Base-by-base conservation (phyloP, 139 green algal genomes). In the Gonium pectorale region DNA sequence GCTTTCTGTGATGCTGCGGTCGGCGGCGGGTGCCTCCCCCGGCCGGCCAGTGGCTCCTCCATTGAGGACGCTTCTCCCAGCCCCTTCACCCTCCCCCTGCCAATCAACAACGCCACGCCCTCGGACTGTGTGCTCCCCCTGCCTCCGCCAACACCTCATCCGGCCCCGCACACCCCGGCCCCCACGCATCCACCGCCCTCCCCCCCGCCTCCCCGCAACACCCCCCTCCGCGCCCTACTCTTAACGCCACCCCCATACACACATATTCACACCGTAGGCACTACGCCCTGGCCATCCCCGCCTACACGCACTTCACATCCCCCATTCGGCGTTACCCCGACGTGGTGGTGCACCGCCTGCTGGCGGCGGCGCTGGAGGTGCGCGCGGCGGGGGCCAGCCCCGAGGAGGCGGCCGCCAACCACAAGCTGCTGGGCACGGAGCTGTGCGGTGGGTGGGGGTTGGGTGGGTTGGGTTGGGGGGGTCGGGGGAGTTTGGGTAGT, bases 291-390 rank as follows among this genome's bases (percentile, higher is more conserved):
- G 95, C 96, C 0, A 80, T 98, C 4, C 59, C 84, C 1, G 85
- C 84, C 51, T 99, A 99, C 93, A 98, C 96, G 49, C 96, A 99
- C 92, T 98, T 98, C 90, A 98, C 96, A 1, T 98, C 94, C 0
- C 96, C 96, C 79, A 98, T 98, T 88, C 90, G 79, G 8, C 79
- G 96, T 27, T 98, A 99, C 83, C 94, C 96, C 13, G 96, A 99
- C 77, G 87, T 98, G 5, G 63, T 98, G 5, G 96, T 98, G 69
- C 96, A 99, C 86, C 92, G 96, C 15, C 86, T 96, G 66, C 89
- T 98, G 75, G 86, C 89, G 3, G 94, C 93, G 2, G 92, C 93
- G 1, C 80, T 98, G 40, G 90, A 95, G 24, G 44, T 85, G 56
- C 56, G 67, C 49, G 60, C 83, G 67, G 66, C 44, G 21, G 49